Base-by-base conservation (phyloP, 2,329 filamentous ascomycete genomes). In the Scedosporium apiospermum region DNA sequence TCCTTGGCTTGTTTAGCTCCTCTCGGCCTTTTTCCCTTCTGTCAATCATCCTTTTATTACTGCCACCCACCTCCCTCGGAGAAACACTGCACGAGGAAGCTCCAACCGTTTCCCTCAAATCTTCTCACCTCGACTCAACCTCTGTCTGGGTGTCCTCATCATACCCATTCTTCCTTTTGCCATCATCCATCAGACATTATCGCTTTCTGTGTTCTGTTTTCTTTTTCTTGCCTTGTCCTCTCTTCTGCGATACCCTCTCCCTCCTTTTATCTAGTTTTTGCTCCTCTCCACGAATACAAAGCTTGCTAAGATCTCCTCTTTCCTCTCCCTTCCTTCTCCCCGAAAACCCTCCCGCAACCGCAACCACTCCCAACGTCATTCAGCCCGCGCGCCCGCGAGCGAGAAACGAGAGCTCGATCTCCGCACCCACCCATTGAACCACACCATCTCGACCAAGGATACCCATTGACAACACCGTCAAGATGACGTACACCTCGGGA, bases 401-500 rank as follows among this genome's bases (percentile, higher is more conserved):
- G 10, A 14, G 34, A 38, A 38, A 38, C 34, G 3, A 38, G 34
- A 38, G 34, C 34, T 38, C 10, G 34, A 38, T 38, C 9, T 38
- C 12, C 34, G 44, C 14, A 18, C 21, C 9, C 21, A 49, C 44
- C 51, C 51, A 23, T 55, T 55, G 23, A 27, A 55, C 18, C 23
- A 55, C 23, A 3, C 23, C 51, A 23, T 38, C 10, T 14, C 10
- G 3, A 38, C 34, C 34, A 12, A 38, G 34, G 34, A 38, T 38
- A 38, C 34, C 10, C 10, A 14, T 14, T 38, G 23, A 55, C 51
- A 27, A 23, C 23, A 55, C 51, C 51, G 51, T 62, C 65, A 68
- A 41, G 34, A 76, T 76, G 73, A 60, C 72, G 67, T 78, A 75
- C 72, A 76, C 69, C 62, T 69, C 69, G 68, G 78, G 78, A 66